Base-by-base conservation (phyloP, 129 eudicot species). In the Lactuca saligna region DNA sequence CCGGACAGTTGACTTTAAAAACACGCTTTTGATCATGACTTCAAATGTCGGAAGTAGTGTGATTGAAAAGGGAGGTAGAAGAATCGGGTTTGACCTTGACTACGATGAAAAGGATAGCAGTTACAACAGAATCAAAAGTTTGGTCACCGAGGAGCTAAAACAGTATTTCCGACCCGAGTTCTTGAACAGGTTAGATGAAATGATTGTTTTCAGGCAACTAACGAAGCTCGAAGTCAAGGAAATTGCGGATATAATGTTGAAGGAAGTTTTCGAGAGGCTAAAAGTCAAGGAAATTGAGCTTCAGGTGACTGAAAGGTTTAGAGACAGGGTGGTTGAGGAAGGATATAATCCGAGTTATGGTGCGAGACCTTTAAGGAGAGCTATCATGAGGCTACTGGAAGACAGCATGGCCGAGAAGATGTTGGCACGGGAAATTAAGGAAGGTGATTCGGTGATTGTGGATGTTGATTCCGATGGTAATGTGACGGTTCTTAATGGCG, bases 401-500 rank as follows among this genome's bases (percentile, higher is more conserved):
- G 97, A 90, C 54, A 78, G 95, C 64, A 82, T 90, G 97, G 97
- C 97, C 3, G 97, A 90, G 77, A 90, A 87, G 86, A 90, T 90
- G 97, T 86, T 90, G 8, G 71, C 91, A 0, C 53, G 97, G 4
- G 97, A 90, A 51, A 87, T 90, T 11, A 90, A 90, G 56, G 97
- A 90, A 49, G 97, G 97, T 0, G 97, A 90, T 65, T 87, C 95
- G 1, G 97, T 87, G 4, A 87, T 90, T 55, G 89, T 87, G 0
- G 97, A 90, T 50, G 89, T 90, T n/a, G 97, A 87, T 72, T 75
- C 86, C 5, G 95, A 87, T 3, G 95, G 95, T 0, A 81, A 85
- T 13, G 91, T 87, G 29, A 72, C 89, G 29, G 97, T 87, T 66
- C 91, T 90, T 8, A 90, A 87, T 42, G 90, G 94, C 10, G 74